phyloP scores from a whole-genome alignment of 805 yeast genomes.

The Wickerhamiella parazyma region DNA sequence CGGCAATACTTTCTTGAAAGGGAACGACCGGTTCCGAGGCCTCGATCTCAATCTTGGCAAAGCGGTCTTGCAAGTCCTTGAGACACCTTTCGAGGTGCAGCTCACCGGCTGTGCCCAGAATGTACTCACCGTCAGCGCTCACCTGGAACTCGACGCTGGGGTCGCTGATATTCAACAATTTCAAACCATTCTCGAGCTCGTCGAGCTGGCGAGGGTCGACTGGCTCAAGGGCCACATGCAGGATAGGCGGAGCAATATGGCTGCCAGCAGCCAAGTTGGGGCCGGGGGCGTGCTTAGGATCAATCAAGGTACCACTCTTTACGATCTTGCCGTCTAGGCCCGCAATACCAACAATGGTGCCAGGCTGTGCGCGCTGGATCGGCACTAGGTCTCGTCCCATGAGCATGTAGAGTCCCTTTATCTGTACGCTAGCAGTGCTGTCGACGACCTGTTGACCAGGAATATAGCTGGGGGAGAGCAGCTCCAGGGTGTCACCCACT shows the following conservation, averaged over 20 bases:
- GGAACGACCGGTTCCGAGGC: constrained; percentile 91
- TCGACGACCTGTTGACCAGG: constrained; percentile 41
- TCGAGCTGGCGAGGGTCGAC: constrained; percentile 69
- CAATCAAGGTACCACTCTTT: constrained; percentile 73
- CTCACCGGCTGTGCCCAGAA: constrained; percentile 92
- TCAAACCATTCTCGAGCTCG: constrained; percentile 63
- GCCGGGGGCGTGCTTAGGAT: constrained; percentile 40
- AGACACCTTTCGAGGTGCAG: constrained; percentile 88
- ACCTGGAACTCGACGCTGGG: constrained; percentile 84
- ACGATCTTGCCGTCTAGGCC: constrained; percentile 73
- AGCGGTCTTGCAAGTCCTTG: constrained; percentile 78
- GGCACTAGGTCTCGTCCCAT: constrained; percentile 89
- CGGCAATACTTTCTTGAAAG: constrained; percentile 68
- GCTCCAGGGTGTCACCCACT: constrained; percentile 60
- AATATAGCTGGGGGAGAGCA: constrained; percentile 78
- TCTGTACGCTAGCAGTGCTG: constrained; percentile 36
- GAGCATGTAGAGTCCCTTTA: constrained; percentile 59
- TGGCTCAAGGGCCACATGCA: constrained; percentile 93
- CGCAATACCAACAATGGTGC: constrained; percentile 86
- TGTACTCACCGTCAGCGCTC: constrained; percentile 86
- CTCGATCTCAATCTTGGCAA: constrained; percentile 79
- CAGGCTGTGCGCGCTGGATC: constrained; percentile 75
- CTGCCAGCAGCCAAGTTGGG: constrained; percentile 69
- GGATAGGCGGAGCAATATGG: constrained; percentile 73
- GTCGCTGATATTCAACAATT: constrained; percentile 71